Base-by-base conservation (phyloP, 2,329 filamentous ascomycete genomes). In the Aspergillus phoenicis region DNA sequence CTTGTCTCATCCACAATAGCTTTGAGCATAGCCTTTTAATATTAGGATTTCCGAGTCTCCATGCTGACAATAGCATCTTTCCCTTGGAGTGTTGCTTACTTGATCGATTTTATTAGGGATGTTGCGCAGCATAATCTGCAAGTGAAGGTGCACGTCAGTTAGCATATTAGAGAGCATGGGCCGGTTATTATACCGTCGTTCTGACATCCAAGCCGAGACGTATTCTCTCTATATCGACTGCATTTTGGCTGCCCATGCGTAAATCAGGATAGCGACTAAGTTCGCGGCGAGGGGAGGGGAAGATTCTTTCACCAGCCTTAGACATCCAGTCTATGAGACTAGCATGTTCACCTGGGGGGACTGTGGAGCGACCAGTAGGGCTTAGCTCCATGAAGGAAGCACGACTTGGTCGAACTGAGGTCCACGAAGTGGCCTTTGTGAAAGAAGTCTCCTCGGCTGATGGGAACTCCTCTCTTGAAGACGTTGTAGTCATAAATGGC, bases 61-160 rank as follows among this genome's bases (percentile, higher is more conserved):
- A 13, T 36, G 13, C 11, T 36, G 5, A 36, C 0, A 10, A 49
- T 17, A 2, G 5, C 10, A 24, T 43, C 5, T 2, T 30, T 26
- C 13, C 2, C 7, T 20, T 26, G n/a, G 5, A 13, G 11, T 26
- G 13, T 22, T 13, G 17, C 76, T 64, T 74, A 81, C 79, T 71
- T 81, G 87, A 69, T 92, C 87, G 59, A 97, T 88, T 69, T 93
- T 92, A 78, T 97, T 97, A 1, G 94, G 94, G 49, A 97, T 94
- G 74, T 98, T 97, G 41, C 94, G 89, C 33, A 97, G 78, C 94
- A 98, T 97, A 66, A 98, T 91, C 89, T 92, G 28, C 36, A 13
- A 56, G 13, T n/a, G 15, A 20, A 30, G 8, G 48, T 7, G 20
- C 8, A 55, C 5, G 52, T 58, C 36, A 47, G 47, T 17, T 54